Percentiles rank a stretch among this genome's conserved stretches.
Conservation (phyloP, 2,329 filamentous ascomycete genomes). For the Microdochium trichocladiopsis region DNA sequence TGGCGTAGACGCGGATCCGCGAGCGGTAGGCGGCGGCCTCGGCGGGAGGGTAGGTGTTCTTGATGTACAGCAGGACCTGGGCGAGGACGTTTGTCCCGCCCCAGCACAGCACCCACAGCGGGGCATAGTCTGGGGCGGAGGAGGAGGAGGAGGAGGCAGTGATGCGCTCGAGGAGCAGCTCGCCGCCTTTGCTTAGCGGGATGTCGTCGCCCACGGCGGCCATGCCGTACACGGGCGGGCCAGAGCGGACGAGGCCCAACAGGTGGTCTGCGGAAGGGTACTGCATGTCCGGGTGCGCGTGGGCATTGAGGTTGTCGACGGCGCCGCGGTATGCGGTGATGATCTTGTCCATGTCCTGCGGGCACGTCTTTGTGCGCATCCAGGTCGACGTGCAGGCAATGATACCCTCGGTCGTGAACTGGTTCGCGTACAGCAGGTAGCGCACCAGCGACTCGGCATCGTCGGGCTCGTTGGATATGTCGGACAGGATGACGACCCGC, state of each 20-base stretch:
- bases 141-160: too few species aligned
- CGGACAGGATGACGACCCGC: conserved; percentile 23
- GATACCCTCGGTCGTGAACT: conserved; percentile 26
- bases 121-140: conserved; percentile 20
- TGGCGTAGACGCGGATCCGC: conserved; percentile 43
- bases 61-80: conserved; percentile 32
- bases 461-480: conserved; percentile 29
- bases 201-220: conserved; percentile 6
- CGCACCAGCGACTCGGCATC: conserved; percentile 26
- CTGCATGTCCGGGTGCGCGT: conserved; percentile 28
- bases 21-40: conserved; percentile 23
- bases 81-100: conserved; percentile 42
- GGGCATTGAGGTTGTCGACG: conserved; percentile 30
- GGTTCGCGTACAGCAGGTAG: conserved; percentile 26
- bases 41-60: conserved; percentile 15
- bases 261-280: conserved; percentile 25
- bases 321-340: conserved; percentile 27
- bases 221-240: conserved; percentile 21
- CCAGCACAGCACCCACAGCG: conserved; percentile 41
- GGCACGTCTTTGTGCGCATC: conserved; percentile 21
- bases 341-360: conserved; percentile 25
- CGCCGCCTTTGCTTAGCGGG: conserved; percentile 27
- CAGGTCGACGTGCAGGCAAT: conserved; percentile 28
- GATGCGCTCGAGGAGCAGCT: conserved; percentile 23
- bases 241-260: conserved; percentile 18